Evolutionary conservation across 805 yeast genomes (phyloP).

Genomic region (Kluyveromyces starmeri): DNA sequence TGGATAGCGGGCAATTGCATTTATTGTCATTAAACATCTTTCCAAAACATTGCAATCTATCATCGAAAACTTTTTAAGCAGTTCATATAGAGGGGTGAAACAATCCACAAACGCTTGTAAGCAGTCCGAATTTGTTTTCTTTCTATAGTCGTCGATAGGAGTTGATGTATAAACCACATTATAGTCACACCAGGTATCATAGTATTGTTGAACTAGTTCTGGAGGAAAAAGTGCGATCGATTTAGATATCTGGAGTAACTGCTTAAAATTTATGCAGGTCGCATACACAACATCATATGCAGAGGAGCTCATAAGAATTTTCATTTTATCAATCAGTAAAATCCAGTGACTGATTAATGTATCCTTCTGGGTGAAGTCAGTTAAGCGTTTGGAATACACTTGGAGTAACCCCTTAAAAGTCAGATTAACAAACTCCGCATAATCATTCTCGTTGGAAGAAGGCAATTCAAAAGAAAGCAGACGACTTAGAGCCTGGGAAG

Average conservation of each 20-base stretch:
- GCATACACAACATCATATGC: conserved; percentile 38
- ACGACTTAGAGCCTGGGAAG: conserved; percentile 49
- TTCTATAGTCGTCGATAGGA: conserved; percentile 16
- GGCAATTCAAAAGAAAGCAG: conserved; percentile 30
- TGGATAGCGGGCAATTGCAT: conserved; percentile 64
- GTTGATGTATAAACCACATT: conserved; percentile 38
- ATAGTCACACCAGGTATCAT: conserved; percentile 42
- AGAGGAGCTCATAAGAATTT: conserved; percentile 32
- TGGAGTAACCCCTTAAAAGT: conserved; percentile 59
- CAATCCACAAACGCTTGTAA: conserved; percentile 45
- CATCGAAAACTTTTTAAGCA: conserved; percentile 29
- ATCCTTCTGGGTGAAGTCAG: conserved; percentile 24
- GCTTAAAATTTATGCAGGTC: conserved; percentile 46
- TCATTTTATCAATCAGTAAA: conserved; percentile 42
- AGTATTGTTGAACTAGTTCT: conserved; percentile 31
- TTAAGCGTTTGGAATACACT: conserved; percentile 46
- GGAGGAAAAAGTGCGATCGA: conserved; percentile 27
- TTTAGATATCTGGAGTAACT: conserved; percentile 40
- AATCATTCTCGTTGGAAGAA: conserved; percentile 31
- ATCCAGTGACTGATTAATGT: conserved; percentile 41
- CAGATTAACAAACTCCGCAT: conserved; percentile 55
- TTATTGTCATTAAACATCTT: conserved; percentile 48
- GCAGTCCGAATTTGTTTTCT: conserved; percentile 47
- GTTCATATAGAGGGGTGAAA: conserved; percentile 40
- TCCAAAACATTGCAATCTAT: conserved; percentile 32